Evolutionary conservation across 139 green algal genomes (phyloP).

Genomic region (Micractinium sp.): DNA sequence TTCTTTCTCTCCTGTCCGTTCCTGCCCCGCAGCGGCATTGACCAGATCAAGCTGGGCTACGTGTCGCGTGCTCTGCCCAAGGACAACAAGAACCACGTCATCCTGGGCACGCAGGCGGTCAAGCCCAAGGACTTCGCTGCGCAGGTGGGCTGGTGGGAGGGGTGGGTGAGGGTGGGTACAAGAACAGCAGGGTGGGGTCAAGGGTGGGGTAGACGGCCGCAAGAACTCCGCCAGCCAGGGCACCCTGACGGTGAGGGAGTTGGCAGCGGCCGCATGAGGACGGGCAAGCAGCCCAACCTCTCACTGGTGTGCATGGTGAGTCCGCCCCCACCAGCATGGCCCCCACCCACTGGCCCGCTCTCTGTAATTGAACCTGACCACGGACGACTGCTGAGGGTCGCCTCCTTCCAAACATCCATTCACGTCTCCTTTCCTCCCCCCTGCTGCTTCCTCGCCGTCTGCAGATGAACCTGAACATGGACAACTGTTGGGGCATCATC

Average conservation of each 20-base stretch:
- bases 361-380: not conserved
- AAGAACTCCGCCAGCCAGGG: conserved; percentile 86
- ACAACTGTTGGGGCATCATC: conserved; percentile 98
- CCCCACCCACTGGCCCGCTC: too few relatives aligned
- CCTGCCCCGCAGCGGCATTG: conserved; percentile 62
- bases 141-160: conserved; percentile 71
- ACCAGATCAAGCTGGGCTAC: conserved; percentile 97
- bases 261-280: too few relatives aligned
- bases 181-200: too few relatives aligned
- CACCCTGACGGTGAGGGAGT: not conserved
- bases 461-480: conserved; percentile 96
- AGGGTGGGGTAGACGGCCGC: conserved; percentile 63
- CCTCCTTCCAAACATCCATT: not conserved
- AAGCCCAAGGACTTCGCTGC: conserved; percentile 81
- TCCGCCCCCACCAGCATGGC: not conserved
- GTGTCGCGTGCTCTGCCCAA: conserved; percentile 56
- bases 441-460: conserved; percentile 82
- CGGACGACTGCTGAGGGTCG: too few relatives aligned
- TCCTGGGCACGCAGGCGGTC: conserved; percentile 84
- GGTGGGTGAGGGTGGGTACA: too few relatives aligned
- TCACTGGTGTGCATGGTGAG: too few relatives aligned
- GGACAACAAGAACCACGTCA: conserved; percentile 89
- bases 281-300: too few relatives aligned
- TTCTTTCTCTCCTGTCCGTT: too few relatives aligned
- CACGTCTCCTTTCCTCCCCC: conserved; percentile 16